phyloP scores from a whole-genome alignment of 2,329 filamentous ascomycete species.

The Calonectria montana region DNA sequence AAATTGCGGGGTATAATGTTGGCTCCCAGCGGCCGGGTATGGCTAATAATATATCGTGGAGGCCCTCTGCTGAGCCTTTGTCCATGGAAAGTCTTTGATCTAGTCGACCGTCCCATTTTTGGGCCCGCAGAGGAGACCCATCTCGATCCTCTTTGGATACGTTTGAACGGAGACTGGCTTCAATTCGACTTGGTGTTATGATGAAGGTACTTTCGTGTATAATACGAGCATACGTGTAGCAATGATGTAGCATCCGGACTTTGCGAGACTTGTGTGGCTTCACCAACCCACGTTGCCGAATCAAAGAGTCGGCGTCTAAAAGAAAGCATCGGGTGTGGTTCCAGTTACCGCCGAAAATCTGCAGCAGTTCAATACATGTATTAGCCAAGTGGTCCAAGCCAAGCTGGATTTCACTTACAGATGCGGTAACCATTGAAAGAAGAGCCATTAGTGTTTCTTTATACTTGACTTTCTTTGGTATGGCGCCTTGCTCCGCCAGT shows the following conservation, averaged over 20 bases:
- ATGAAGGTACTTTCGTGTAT: slow-evolving; percentile 6
- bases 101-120: background rate
- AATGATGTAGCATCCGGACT: background rate
- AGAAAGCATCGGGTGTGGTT: slow-evolving; percentile 4
- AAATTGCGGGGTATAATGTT: background rate
- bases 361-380: background rate
- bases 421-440: background rate
- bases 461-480: background rate
- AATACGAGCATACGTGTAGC: background rate
- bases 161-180: background rate
- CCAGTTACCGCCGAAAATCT: background rate
- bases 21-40: background rate
- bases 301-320: background rate
- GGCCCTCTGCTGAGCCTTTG: background rate
- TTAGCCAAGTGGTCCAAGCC: background rate
- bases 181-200: background rate
- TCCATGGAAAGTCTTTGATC: background rate
- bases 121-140: background rate
- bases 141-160: background rate
- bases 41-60: background rate
- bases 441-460: background rate
- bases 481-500: background rate
- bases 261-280: slow-evolving; percentile 9
- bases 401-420: background rate
- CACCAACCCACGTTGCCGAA: background rate